Conservation (phyloP, 176 grass and related monocot genomes). For the Aegilops tauschii region DNA sequence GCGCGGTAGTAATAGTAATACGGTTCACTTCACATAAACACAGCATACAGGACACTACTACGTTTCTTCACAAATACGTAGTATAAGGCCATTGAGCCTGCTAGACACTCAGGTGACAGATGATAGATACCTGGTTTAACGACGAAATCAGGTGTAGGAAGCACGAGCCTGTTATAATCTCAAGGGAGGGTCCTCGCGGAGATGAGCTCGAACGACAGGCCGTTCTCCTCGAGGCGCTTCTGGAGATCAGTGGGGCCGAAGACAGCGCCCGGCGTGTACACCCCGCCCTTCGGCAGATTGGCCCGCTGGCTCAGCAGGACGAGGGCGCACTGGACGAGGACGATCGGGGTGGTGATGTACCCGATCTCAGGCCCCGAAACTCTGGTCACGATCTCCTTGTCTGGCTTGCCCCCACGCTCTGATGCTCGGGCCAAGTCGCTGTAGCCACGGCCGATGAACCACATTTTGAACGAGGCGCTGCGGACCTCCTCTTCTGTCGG, state of each 20-base stretch:
- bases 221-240: conserved; percentile 68
- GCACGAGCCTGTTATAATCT: background rate
- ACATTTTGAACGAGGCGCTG: conserved; percentile 90
- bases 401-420: conserved; percentile 42
- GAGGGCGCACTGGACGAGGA: conserved; percentile 70
- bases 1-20: background rate
- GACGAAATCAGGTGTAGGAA: background rate
- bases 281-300: conserved; percentile 73
- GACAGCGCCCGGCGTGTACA: conserved; percentile 57
- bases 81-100: background rate
- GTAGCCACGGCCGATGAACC: conserved; percentile 69
- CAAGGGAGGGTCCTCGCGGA: conserved; percentile 15
- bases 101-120: background rate
- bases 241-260: conserved; percentile 85
- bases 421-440: conserved; percentile 30
- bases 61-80: background rate
- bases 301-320: conserved; percentile 62
- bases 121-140: background rate
- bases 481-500: conserved; percentile 77
- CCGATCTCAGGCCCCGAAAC: conserved; percentile 77
- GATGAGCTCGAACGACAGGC: conserved; percentile 64
- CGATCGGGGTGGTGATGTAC: conserved; percentile 74
- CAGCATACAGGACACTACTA: no score
- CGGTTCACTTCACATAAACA: conserved; percentile 1
- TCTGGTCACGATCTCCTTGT: conserved; percentile 74